phyloP scores from a whole-genome alignment of 345 rosid species.

The Durio zibethinus region DNA sequence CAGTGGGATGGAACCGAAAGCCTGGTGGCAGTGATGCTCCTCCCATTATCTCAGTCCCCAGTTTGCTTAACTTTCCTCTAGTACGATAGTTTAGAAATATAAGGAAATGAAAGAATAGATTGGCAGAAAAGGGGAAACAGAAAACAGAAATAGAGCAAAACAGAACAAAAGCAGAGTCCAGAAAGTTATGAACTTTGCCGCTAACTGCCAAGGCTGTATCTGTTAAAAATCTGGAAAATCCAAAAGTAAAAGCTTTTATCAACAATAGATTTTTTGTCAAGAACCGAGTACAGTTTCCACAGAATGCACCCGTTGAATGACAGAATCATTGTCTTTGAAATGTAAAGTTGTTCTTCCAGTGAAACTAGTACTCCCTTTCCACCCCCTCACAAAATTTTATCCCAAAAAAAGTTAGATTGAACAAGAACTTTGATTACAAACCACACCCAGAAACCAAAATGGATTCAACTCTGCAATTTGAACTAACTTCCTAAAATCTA shows the following conservation, averaged over 20 bases:
- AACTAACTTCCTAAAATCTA: background rate
- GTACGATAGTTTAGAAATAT: background rate
- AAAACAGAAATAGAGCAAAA: slow-evolving; percentile 9
- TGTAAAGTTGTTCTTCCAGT: slow-evolving; percentile 29
- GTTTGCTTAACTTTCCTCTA: slow-evolving; percentile 11
- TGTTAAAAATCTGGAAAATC: slow-evolving; percentile 65
- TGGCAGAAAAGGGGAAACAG: background rate
- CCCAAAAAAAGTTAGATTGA: slow-evolving; percentile 9
- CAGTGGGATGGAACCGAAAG: slow-evolving; percentile 87
- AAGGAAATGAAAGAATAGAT: slow-evolving; percentile 8
- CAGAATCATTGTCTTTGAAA: slow-evolving; percentile 58
- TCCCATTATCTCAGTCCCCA: slow-evolving; percentile 35
- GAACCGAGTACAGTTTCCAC: slow-evolving; percentile 55
- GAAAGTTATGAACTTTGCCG: background rate
- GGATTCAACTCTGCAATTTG: background rate
- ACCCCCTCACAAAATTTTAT: slow-evolving; percentile 25
- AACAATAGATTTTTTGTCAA: slow-evolving; percentile 49
- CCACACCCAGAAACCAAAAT: slow-evolving; percentile 30
- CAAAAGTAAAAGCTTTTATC: slow-evolving; percentile 67
- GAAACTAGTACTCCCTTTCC: slow-evolving; percentile 9
- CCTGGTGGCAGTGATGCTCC: slow-evolving; percentile 83
- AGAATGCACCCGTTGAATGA: slow-evolving; percentile 41
- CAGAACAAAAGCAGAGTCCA: background rate
- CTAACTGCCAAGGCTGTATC: slow-evolving; percentile 45
- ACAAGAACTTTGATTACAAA: slow-evolving; percentile 6